These are phyloP conservation scores for Bipolaris victoriae DNA, from an alignment of 2,329 filamentous ascomycete species.

Conservation along the genomic window DNA sequence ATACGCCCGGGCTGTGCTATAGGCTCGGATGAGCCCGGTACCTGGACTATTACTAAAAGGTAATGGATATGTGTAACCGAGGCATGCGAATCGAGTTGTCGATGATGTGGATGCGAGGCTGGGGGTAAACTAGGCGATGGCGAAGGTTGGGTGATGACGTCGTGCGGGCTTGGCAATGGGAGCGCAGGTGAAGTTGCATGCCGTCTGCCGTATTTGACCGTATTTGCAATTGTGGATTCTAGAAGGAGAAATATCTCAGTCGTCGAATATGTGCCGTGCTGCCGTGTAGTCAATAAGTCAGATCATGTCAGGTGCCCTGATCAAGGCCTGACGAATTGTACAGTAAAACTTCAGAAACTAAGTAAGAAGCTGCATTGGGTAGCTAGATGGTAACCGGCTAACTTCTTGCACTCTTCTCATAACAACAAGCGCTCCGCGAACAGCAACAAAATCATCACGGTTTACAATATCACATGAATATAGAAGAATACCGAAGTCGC, in stretches of 20 bases:
- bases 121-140: constrained; percentile 16
- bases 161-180: constrained; percentile 19
- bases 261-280: too few relatives aligned
- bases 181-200: background rate
- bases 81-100: background rate
- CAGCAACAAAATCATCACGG: too few relatives aligned
- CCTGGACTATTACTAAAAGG: constrained; percentile 7
- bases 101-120: constrained; percentile 7
- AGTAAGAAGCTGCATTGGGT: too few relatives aligned
- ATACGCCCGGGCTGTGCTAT: background rate
- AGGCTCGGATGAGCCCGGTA: constrained; percentile 15
- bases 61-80: background rate
- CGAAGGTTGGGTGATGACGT: constrained; percentile 21
- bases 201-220: background rate
- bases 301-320: too few relatives aligned
- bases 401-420: too few relatives aligned
- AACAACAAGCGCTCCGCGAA: too few relatives aligned
- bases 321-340: too few relatives aligned
- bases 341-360: too few relatives aligned
- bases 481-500: too few relatives aligned
- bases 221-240: background rate
- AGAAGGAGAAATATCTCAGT: background rate
- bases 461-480: too few relatives aligned
- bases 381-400: too few relatives aligned
- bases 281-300: too few relatives aligned